Conservation (phyloP, 345 rosid genomes). For the Citrus hindsii region DNA sequence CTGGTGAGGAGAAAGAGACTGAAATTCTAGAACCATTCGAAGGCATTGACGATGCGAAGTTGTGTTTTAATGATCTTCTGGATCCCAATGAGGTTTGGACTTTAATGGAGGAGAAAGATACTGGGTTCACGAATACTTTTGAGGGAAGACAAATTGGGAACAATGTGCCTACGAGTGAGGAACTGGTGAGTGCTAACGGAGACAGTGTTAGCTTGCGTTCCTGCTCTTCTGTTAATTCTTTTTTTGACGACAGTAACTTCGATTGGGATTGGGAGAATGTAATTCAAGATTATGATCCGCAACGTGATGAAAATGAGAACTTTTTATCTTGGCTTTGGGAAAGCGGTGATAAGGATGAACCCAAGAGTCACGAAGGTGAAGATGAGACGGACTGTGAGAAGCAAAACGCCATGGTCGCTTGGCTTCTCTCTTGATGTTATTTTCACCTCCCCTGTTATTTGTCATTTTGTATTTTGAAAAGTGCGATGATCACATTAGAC, state of each 20-base stretch:
- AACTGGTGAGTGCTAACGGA: background rate
- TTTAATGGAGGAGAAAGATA: conserved; percentile 3
- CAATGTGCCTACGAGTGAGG: background rate
- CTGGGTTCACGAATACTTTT: background rate
- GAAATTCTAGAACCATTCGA: conserved; percentile 15
- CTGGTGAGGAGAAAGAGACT: conserved; percentile 3
- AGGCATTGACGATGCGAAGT: conserved; percentile 18
- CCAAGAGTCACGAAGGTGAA: background rate
- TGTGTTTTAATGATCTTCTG: conserved; percentile 13
- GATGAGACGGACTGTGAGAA: conserved; percentile 2
- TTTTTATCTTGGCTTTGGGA: conserved; percentile 26
- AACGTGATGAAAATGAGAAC: conserved; percentile 1
- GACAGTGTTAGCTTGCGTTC: conserved; percentile 10
- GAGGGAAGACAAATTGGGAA: background rate
- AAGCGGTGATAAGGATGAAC: conserved; percentile 2
- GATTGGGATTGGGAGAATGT: conserved; percentile 38
- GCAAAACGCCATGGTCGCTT: conserved; percentile 24
- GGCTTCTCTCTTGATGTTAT: conserved; percentile 32
- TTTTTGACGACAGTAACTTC: conserved; percentile 17
- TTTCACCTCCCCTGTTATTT: background rate
- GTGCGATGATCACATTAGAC: background rate
- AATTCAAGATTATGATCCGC: conserved; percentile 10
- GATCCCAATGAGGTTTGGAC: conserved; percentile 7
- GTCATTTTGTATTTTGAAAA: background rate
- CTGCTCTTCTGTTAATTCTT: conserved; percentile 18